Base-by-base conservation (phyloP, 2,329 filamentous ascomycete species). In the Fusarium sp. region DNA sequence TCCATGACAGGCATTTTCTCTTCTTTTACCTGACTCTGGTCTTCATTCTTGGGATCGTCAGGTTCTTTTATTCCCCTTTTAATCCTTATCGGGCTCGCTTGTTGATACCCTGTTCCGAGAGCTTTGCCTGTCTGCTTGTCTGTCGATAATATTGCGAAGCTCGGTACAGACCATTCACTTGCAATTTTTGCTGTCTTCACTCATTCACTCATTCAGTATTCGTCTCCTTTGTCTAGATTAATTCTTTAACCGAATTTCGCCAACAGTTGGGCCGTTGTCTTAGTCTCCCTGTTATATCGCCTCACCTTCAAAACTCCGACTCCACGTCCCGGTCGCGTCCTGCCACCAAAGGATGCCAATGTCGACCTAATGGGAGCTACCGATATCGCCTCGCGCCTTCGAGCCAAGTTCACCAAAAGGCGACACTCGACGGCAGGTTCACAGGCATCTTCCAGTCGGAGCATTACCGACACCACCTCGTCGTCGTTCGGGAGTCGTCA, bases 361-460 rank as follows among this genome's bases (percentile, higher is more conserved):
- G 73, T 72, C 60, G 59, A 71, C 56, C 62, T 70, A 61, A 86
- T 87, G 85, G 85, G 84, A 67, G 74, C 75, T 60, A 74, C 78
- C 42, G 84, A 86, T 71, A 78, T 87, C 64, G 83, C 81, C 75
- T 83, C 85, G 71, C 85, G 85, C 71, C 82, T 88, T 76, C 83
- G 84, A 78, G 84, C 85, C 75, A 85, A 83, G 71, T 83, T 87
- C 68, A 80, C 83, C 61, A 80, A 84, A 47, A 75, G 79, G 67
- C 82, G 85, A 72, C 81, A 84, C 64, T 86, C 85, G 61, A 79
- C 80, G 38, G 75, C 81, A 35, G 79, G 80, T 50, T 82, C 83
- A 43, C 73, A 83, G 65, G 75, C 79, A 37, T 82, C 84, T 58
- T 81, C 80, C 58, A 81, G 73, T 60, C 76, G 72, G 73, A 72